A percentile compares a stretch with the other conserved stretches of the same genome.
Evolutionary conservation across 306 rosid species (phyloP).

Genomic region (Cicer arietinum): DNA sequence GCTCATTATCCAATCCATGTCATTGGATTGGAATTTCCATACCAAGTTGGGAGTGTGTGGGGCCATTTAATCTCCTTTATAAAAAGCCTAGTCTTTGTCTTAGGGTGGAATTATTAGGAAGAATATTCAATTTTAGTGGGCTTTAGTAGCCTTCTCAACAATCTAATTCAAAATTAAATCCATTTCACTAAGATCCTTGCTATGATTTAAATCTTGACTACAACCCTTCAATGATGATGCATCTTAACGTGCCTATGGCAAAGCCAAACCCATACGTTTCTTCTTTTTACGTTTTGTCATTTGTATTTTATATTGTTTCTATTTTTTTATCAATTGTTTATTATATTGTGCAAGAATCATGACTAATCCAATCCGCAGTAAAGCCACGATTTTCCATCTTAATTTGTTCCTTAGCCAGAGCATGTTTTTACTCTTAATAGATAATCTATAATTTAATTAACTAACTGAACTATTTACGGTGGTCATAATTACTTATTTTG

Average conservation of each 20-base stretch:
- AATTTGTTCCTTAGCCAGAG: too few relatives aligned
- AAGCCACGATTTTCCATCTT: too few relatives aligned
- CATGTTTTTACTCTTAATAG: too few relatives aligned
- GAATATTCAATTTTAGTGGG: conserved; percentile 39
- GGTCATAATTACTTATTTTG: too few relatives aligned
- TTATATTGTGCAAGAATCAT: too few relatives aligned
- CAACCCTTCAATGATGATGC: conserved; percentile 43
- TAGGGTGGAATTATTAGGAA: conserved; percentile 13
- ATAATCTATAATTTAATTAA: too few relatives aligned
- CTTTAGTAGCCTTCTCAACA: conserved; percentile 5
- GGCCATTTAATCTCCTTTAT: conserved; percentile 32
- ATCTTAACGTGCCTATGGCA: conserved; percentile 26
- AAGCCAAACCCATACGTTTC: conserved; percentile 36
- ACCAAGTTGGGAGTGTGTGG: conserved; percentile 33
- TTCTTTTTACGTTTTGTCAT: conserved; percentile 29
- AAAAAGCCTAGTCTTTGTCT: conserved; percentile 33
- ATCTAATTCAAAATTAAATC: conserved; percentile 21
- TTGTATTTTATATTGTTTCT: too few relatives aligned
- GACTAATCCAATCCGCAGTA: too few relatives aligned
- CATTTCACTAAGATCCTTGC: conserved; percentile 18
- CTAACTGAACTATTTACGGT: too few relatives aligned
- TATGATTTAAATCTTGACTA: conserved; percentile 43
- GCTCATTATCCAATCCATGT: conserved; percentile 30
- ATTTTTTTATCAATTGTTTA: too few relatives aligned
- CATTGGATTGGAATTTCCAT: conserved; percentile 36